Evolutionary conservation across 2,329 filamentous ascomycete genomes (phyloP), one percentile per base, ranked within the genome.

Genomic region (Aspergillus jensenii): DNA sequence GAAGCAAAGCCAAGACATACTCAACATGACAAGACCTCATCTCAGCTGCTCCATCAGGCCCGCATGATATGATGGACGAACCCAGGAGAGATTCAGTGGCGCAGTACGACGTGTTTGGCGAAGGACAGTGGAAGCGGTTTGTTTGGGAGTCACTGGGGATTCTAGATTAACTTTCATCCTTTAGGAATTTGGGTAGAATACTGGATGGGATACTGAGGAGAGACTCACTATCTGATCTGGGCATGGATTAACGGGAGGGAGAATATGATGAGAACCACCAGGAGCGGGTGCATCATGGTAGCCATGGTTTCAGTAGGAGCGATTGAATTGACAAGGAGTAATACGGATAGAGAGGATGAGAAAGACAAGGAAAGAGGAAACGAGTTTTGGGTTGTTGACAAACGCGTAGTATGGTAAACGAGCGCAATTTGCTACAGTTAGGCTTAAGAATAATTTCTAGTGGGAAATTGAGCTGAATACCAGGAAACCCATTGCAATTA

Each of bases 91-190:
- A 68, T 21, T 52, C 55, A 6, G 54, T 46, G 41, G 48, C 25
- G 35, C 67, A 68, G 55, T 66, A 68, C 25, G 45, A 56, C 37
- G 59, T 58, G 21, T 55, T 59, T 7, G 55, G 40, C 11, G 58
- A 58, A 12, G 65, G 63, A 54, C 67, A 68, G 23, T 59, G 9
- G n/a, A 68, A 56, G 8, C 33, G 51, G 53, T 65, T 65, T n/a
- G 58, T 59, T 21, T 59, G 37, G 1, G 59, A 46, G 43, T 65
- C 40, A 31, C 66, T 68, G 43, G 6, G 27, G 7, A 19, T 21
- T n/a, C n/a, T 33, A 23, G 15, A 19, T 51, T 47, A 44, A 31
- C 25, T 25, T 41, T 17, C 27, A 11, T 14, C 12, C 23, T 40
- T n/a, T 31, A 11, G 6, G 23, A 14, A 1, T 23, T 33, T 23